Percentiles rank a stretch among this genome's conserved stretches.
phyloP scores from a whole-genome alignment of 2,329 filamentous ascomycete genomes.

The Epichloe festucae region DNA sequence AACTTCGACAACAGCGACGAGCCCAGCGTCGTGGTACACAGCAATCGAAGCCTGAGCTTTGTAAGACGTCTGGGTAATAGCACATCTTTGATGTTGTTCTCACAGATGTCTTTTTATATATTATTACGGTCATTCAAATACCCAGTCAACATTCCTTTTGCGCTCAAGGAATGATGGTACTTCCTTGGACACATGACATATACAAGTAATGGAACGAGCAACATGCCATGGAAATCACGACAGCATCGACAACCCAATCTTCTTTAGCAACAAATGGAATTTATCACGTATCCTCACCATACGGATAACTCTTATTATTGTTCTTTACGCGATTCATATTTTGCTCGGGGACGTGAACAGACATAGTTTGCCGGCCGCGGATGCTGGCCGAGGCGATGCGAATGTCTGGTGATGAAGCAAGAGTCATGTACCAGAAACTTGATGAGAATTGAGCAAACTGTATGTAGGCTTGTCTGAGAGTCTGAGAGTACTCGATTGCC shows the following conservation, averaged over 20 bases:
- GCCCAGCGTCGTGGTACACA: conserved; percentile 14
- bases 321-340: neutral
- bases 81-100: neutral
- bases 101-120: neutral
- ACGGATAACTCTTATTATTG: neutral
- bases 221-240: neutral
- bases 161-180: neutral
- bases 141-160: neutral
- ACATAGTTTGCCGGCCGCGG: no score
- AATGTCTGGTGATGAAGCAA: no score
- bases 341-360: no score
- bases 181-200: neutral
- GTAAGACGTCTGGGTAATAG: neutral
- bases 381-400: no score
- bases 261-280: neutral
- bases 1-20: conserved; percentile 28
- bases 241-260: neutral
- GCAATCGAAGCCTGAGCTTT: conserved; percentile 1
- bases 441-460: no score
- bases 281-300: neutral
- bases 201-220: neutral
- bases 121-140: neutral
- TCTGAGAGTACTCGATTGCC: neutral
- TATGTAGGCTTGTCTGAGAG: no score
- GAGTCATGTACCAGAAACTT: no score